Evolutionary conservation across 768 basidiomycete species (phyloP).

Genomic region (Steccherinum ochraceum): DNA sequence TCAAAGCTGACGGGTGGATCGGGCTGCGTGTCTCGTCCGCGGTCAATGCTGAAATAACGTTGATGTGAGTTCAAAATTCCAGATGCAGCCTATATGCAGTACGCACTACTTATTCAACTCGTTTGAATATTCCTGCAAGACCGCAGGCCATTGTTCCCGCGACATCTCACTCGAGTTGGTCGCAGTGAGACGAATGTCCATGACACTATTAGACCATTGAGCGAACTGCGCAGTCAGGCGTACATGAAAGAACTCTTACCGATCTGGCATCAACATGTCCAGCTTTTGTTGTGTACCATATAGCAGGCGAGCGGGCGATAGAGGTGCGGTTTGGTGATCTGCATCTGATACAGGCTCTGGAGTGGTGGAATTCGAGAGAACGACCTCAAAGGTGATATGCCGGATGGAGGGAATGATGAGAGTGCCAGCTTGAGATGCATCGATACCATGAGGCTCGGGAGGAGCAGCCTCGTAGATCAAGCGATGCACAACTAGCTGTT

Average conservation of each 20-base stretch:
- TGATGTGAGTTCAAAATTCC: too few species aligned
- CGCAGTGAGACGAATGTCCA: slow-evolving; percentile 50
- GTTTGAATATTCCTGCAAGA: slow-evolving; percentile 1
- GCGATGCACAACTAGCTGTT: slow-evolving; percentile 36
- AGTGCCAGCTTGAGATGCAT: background rate
- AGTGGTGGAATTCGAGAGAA: slow-evolving; percentile 2
- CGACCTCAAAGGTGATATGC: slow-evolving; percentile 16
- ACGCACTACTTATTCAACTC: slow-evolving; percentile 27
- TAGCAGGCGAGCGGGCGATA: too few species aligned
- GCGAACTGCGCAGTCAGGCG: background rate
- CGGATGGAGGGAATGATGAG: background rate
- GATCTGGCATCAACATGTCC: slow-evolving; percentile 52
- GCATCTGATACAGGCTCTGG: too few species aligned
- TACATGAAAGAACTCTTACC: slow-evolving; percentile 31
- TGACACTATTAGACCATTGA: slow-evolving; percentile 17
- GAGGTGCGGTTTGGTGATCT: too few species aligned
- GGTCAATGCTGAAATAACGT: background rate
- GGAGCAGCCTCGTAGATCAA: slow-evolving; percentile 37
- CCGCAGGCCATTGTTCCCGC: slow-evolving; percentile 1
- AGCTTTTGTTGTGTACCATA: slow-evolving; percentile 32
- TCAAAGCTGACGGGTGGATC: slow-evolving; percentile 39
- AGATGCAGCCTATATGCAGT: slow-evolving; percentile 11
- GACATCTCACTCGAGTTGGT: slow-evolving; percentile 26
- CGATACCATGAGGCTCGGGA: slow-evolving; percentile 12
- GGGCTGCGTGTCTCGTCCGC: slow-evolving; percentile 30